A percentile compares a stretch with the other conserved stretches of the same genome.
Conservation (phyloP, 164 flowering plant genomes). For the Magnolia officinalis region DNA sequence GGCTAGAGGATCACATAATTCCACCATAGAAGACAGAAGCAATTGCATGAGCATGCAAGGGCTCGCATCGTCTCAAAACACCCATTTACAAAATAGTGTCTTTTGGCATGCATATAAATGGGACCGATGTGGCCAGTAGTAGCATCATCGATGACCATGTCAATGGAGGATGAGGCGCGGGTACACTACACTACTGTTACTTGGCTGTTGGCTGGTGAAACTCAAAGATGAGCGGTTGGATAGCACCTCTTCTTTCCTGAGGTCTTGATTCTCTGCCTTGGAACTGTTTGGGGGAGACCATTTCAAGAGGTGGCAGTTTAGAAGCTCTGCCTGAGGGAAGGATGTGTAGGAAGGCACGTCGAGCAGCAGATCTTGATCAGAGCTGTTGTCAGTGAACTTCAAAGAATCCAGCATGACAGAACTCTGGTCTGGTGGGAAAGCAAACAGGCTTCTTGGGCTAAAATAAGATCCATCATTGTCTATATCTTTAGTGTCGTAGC, state of each 20-base stretch:
- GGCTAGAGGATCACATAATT: background rate
- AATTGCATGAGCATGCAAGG: background rate
- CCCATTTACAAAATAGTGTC: constrained; percentile 1
- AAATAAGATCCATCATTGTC: constrained; percentile 53
- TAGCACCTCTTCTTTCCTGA: background rate
- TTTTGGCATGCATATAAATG: background rate
- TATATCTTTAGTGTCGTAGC: constrained; percentile 38
- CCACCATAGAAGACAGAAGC: background rate
- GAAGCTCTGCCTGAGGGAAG: constrained; percentile 88
- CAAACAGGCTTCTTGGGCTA: constrained; percentile 65
- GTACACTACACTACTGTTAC: constrained; percentile 5
- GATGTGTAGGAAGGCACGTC: constrained; percentile 69
- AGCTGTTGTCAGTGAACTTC: constrained; percentile 44
- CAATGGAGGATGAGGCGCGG: constrained; percentile 2
- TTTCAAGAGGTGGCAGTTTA: constrained; percentile 20
- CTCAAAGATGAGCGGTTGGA: constrained; percentile 1
- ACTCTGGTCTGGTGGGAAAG: constrained; percentile 51
- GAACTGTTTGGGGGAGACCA: background rate
- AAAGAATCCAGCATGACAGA: constrained; percentile 54
- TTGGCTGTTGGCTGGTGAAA: constrained; percentile 5
- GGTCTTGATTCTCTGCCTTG: background rate
- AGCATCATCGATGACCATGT: background rate
- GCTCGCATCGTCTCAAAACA: background rate
- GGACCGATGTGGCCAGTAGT: background rate
- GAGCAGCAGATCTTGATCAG: constrained; percentile 77